phyloP scores from a whole-genome alignment of 257 asterid genomes.

The Primulina huaijiensis region DNA sequence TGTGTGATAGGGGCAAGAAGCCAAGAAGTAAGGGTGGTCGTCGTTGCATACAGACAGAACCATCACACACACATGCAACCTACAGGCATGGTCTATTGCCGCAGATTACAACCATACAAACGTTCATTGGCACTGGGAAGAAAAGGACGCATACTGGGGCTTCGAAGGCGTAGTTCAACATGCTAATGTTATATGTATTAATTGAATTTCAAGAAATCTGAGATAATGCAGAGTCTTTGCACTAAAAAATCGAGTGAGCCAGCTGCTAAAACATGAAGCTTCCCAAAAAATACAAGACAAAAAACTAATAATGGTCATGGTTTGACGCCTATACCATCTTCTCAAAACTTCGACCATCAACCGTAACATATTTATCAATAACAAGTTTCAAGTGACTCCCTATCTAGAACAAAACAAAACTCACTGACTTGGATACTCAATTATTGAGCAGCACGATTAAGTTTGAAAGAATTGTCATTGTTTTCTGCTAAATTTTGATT shows the following conservation, averaged over 20 bases:
- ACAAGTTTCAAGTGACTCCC: no score
- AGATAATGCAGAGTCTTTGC: background rate
- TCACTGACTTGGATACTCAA: no score
- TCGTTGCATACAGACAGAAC: background rate
- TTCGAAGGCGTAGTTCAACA: no score
- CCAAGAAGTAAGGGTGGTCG: no score
- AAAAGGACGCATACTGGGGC: background rate
- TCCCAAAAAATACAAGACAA: background rate
- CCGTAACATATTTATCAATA: background rate
- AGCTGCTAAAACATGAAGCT: background rate
- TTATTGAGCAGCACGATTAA: no score
- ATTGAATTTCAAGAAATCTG: background rate
- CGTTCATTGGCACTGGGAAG: background rate
- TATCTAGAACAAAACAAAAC: no score
- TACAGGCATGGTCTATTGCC: background rate
- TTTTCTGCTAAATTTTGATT: background rate
- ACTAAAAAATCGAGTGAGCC: background rate
- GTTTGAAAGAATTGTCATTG: no score
- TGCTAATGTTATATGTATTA: background rate
- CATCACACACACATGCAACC: background rate
- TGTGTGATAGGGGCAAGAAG: no score
- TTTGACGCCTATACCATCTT: background rate
- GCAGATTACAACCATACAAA: no score
- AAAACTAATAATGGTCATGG: no score
- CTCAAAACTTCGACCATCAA: background rate